A percentile compares a stretch with the other conserved stretches of the same genome.
These are phyloP conservation scores for Craterostigma plantagineum DNA, from an alignment of 257 asterid genomes.

Conservation along the genomic window DNA sequence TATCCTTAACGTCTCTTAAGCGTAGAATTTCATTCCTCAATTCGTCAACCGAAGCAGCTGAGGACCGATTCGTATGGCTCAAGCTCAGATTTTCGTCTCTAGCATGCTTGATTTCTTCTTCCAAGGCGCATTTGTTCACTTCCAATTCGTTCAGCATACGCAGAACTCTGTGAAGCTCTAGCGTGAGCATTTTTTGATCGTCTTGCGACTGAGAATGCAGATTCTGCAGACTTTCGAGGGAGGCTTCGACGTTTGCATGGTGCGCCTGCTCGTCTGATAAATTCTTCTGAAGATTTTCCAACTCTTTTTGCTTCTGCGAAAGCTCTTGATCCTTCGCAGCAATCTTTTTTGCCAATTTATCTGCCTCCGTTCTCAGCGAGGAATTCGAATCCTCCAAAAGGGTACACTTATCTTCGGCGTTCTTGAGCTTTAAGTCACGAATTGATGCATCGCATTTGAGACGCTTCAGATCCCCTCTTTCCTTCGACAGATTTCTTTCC, in stretches of 20 bases:
- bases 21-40: slow-evolving; percentile 39
- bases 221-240: slow-evolving; percentile 37
- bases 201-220: slow-evolving; percentile 59
- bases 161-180: slow-evolving; percentile 48
- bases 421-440: no score
- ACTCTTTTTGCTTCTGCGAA: slow-evolving; percentile 50
- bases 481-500: no score
- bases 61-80: slow-evolving; percentile 29
- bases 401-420: no score
- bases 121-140: slow-evolving; percentile 31
- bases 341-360: slow-evolving; percentile 47
- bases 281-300: slow-evolving; percentile 47
- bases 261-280: slow-evolving; percentile 41
- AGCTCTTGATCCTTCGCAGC: slow-evolving; percentile 61
- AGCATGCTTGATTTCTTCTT: slow-evolving; percentile 37
- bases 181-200: slow-evolving; percentile 36
- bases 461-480: no score
- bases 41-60: slow-evolving; percentile 32
- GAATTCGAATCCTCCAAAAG: slow-evolving; percentile 57
- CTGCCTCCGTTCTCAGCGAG: slow-evolving; percentile 55
- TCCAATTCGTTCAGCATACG: slow-evolving; percentile 50
- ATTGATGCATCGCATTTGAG: no score
- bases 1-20: slow-evolving; percentile 63
- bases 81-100: slow-evolving; percentile 42
- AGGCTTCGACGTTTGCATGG: slow-evolving; percentile 44